Evolutionary conservation across 768 basidiomycete genomes (phyloP).

Genomic region (Leucocoprinus sp.): DNA sequence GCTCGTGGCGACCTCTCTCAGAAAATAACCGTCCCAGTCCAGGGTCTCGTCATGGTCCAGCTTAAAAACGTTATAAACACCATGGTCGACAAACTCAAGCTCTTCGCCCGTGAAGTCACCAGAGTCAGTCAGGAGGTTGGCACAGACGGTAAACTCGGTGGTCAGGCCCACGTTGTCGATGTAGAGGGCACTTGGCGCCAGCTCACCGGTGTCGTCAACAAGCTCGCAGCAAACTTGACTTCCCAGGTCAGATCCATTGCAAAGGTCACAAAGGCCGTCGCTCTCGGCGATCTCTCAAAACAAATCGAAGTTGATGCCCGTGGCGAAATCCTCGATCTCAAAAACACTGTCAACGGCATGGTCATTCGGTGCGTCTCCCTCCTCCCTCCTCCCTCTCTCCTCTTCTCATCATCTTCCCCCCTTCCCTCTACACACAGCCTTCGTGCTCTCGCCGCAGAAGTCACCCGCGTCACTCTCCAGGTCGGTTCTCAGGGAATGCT

Average conservation of each 20-base stretch:
- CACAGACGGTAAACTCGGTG: constrained; percentile 80
- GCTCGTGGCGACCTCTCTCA: constrained; percentile 63
- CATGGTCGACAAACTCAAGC: constrained; percentile 60
- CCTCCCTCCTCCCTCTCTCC: not conserved
- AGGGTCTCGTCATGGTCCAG: constrained; percentile 68
- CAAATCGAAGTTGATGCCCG: constrained; percentile 88
- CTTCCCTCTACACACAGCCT: constrained; percentile 24
- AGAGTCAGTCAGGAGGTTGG: constrained; percentile 81
- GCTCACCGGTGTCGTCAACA: constrained; percentile 76
- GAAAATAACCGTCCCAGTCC: constrained; percentile 66
- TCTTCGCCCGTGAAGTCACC: constrained; percentile 89
- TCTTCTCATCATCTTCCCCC: not conserved
- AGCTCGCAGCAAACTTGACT: constrained; percentile 71
- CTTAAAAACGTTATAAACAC: constrained; percentile 67
- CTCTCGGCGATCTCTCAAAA: constrained; percentile 79
- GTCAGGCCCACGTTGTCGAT: constrained; percentile 78
- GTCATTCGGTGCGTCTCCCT: constrained; percentile 31
- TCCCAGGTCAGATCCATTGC: constrained; percentile 86
- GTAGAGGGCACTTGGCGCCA: constrained; percentile 91
- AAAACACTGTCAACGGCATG: constrained; percentile 56
- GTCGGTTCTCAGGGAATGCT: constrained; percentile 86
- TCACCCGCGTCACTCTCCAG: constrained; percentile 77
- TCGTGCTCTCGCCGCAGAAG: constrained; percentile 70
- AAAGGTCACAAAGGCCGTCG: constrained; percentile 90
- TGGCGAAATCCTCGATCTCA: constrained; percentile 85